Conservation (phyloP, 768 basidiomycete genomes). For the Fomitopsis serialis region DNA sequence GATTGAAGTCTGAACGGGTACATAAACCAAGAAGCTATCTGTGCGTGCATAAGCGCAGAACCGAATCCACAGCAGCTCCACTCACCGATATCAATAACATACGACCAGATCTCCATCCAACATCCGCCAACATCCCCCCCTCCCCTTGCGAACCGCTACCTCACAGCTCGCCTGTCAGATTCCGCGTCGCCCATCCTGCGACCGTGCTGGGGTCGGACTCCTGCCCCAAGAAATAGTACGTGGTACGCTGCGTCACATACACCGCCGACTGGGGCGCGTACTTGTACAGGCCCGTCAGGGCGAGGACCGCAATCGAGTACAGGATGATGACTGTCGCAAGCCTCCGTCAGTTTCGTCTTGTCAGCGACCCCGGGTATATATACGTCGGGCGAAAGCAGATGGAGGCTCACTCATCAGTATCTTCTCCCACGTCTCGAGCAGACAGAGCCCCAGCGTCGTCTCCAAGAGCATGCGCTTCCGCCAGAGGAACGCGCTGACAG, state of each 20-base stretch:
- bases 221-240: constrained; percentile 61
- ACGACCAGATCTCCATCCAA: too few species aligned
- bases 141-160: neutral
- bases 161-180: constrained; percentile 1
- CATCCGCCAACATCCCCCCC: neutral
- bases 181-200: neutral
- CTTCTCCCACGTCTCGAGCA: constrained; percentile 71
- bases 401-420: constrained; percentile 46
- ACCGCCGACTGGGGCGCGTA: constrained; percentile 56
- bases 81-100: too few species aligned
- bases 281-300: constrained; percentile 45
- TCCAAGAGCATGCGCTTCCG: constrained; percentile 51
- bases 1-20: too few species aligned
- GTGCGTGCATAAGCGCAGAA: too few species aligned
- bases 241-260: constrained; percentile 45
- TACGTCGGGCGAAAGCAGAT: too few species aligned
- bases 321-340: constrained; percentile 34
- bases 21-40: too few species aligned
- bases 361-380: too few species aligned
- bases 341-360: neutral
- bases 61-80: too few species aligned
- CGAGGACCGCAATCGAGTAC: constrained; percentile 34
- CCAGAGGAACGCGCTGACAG: constrained; percentile 35
- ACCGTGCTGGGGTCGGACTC: constrained; percentile 20
- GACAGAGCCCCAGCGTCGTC: constrained; percentile 50